A percentile compares a stretch with the other conserved stretches of the same genome.
Evolutionary conservation across 768 basidiomycete species (phyloP).

Genomic region (Omphalotus guepiniiformis): DNA sequence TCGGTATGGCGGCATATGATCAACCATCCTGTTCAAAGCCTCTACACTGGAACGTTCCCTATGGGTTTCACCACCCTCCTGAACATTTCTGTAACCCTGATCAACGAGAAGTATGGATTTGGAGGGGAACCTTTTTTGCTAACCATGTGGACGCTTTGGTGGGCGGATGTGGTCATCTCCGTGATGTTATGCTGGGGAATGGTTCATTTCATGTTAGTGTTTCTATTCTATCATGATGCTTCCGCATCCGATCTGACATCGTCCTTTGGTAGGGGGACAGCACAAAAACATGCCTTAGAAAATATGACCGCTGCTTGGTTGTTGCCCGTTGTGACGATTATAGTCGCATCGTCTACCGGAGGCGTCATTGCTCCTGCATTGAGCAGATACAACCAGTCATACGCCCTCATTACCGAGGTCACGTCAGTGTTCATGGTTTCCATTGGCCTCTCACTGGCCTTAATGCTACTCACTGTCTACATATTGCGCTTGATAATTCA

Average conservation of each 20-base stretch:
- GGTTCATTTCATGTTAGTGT: slow-evolving; percentile 61
- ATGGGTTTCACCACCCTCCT: slow-evolving; percentile 57
- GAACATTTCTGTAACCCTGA: slow-evolving; percentile 34
- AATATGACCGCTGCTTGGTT: slow-evolving; percentile 65
- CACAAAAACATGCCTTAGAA: slow-evolving; percentile 52
- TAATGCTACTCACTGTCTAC: slow-evolving; percentile 67
- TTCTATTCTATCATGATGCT: background rate
- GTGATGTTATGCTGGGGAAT: slow-evolving; percentile 55
- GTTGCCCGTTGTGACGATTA: slow-evolving; percentile 69
- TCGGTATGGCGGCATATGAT: slow-evolving; percentile 46
- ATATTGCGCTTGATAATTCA: slow-evolving; percentile 53
- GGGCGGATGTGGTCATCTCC: slow-evolving; percentile 53
- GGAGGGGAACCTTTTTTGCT: slow-evolving; percentile 48
- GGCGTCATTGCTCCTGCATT: slow-evolving; percentile 53
- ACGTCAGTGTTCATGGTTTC: slow-evolving; percentile 52
- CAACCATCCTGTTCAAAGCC: slow-evolving; percentile 39
- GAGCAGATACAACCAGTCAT: slow-evolving; percentile 33
- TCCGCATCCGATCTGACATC: background rate
- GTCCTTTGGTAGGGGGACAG: slow-evolving; percentile 39
- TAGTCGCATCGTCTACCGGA: slow-evolving; percentile 68
- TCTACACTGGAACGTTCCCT: slow-evolving; percentile 45
- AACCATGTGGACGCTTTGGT: slow-evolving; percentile 58
- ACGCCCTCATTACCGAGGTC: slow-evolving; percentile 53
- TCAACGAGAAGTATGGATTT: slow-evolving; percentile 39
- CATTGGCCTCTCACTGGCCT: slow-evolving; percentile 52